A percentile compares a stretch with the other conserved stretches of the same genome.
These are phyloP conservation scores for Pseudogymnoascus sp. DNA, from an alignment of 2,329 filamentous ascomycete genomes.

Conservation along the genomic window DNA sequence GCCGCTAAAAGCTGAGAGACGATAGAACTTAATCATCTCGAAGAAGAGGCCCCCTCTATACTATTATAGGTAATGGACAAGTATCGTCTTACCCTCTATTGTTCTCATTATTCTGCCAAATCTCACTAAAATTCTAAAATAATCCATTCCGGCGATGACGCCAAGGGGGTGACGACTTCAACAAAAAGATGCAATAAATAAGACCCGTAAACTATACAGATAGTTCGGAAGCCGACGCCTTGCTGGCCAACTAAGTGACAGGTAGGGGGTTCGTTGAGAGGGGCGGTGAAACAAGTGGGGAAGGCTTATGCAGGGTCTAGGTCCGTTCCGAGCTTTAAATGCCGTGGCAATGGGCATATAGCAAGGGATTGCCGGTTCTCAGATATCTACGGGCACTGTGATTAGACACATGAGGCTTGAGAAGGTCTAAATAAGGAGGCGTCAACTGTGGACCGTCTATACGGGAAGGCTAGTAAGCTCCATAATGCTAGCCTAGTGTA, in stretches of 20 bases:
- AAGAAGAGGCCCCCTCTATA: not conserved
- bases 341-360: not conserved
- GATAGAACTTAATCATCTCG: not conserved
- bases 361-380: not conserved
- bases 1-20: not conserved
- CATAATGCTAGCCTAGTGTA: not conserved
- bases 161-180: not conserved
- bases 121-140: not conserved
- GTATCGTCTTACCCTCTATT: not conserved
- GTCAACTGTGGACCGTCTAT: not conserved
- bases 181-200: not conserved
- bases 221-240: not conserved
- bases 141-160: not conserved
- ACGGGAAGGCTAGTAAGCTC: not conserved
- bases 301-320: not conserved
- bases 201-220: not conserved
- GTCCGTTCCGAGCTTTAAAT: not conserved
- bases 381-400: not conserved
- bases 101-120: not conserved
- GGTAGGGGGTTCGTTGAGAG: not conserved
- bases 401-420: not conserved
- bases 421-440: not conserved
- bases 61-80: not conserved
- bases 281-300: not conserved
- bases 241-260: not conserved